Evolutionary conservation across 345 rosid genomes (phyloP), one percentile per base, ranked within the genome.

Genomic region (Brassica incana): DNA sequence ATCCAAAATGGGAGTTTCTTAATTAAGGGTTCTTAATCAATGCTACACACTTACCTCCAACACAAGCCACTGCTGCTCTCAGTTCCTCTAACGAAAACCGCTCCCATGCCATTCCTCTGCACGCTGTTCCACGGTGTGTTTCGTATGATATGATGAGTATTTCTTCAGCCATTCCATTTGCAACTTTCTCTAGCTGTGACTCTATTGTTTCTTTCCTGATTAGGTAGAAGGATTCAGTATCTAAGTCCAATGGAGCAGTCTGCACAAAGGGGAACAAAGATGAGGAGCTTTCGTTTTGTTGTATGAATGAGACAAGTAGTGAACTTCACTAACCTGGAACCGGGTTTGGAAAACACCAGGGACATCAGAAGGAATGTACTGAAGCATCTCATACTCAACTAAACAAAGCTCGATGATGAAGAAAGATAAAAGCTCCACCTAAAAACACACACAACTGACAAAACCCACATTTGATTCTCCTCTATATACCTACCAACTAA

Each of bases 211-310:
- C 80, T 76, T 86, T 83, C 80, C 99, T 89, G 1, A 78, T 83
- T 71, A 60, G 52, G 74, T 91, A 91, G 85, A 92, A 92, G 80
- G 83, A 79, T 76, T 90, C 92, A 0, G 89, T 87, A 71, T 69
- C 98, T 82, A 95, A 77, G 84, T 95, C 99, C 86, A 91, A 77
- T 20, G 99, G 99, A 80, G 92, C 94, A 50, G 85, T 89, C 98
- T 95, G 88, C 80, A 76, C 64, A 82, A 78, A 12, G 2, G 7
- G 67, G 18, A 30, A 40, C 61, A 72, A 23, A 27, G 15, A 5
- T 68, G 36, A 74, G 66, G 18, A 23, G 5, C 2, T 15, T 74
- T 14, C 1, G 32, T 6, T 80, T 50, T 8, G 6, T 52, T 50
- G 60, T 6, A 4, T 23, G 25, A 65, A 6, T 23, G 33, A 65